These are phyloP conservation scores for Lanmaoa pseudosensibilis DNA, from an alignment of 768 basidiomycete genomes.

Conservation along the genomic window DNA sequence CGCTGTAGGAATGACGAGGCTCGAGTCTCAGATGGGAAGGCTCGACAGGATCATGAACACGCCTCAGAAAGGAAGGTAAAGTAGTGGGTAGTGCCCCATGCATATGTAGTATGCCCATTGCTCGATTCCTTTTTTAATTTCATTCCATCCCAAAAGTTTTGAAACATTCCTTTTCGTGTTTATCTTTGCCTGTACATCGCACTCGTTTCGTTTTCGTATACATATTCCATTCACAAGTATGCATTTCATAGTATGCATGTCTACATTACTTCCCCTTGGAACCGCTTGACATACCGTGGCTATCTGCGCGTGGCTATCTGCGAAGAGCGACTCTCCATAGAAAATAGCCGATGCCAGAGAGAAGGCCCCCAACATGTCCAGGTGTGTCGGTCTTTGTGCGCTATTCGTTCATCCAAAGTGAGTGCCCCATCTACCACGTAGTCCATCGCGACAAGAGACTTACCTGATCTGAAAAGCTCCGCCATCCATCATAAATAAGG, in stretches of 20 bases:
- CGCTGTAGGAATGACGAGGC: conserved; percentile 55
- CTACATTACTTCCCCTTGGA: conserved; percentile 12
- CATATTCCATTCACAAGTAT: conserved; percentile 11
- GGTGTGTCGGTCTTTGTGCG: conserved; percentile 54
- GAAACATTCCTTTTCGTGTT: background rate
- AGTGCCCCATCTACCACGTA: background rate
- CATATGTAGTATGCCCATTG: background rate
- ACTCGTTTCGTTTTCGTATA: conserved; percentile 17
- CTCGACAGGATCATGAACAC: conserved; percentile 79
- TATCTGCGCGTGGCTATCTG: conserved; percentile 29
- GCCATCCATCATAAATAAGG: conserved; percentile 36
- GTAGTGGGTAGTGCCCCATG: conserved; percentile 6
- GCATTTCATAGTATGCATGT: conserved; percentile 6
- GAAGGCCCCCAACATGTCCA: conserved; percentile 69
- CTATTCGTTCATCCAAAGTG: conserved; percentile 33
- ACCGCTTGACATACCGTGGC: background rate
- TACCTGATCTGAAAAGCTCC: conserved; percentile 37
- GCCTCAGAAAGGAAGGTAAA: conserved; percentile 44
- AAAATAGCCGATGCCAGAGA: conserved; percentile 60
- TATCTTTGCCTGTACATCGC: conserved; percentile 7
- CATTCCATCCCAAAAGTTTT: background rate
- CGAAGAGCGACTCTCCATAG: conserved; percentile 32
- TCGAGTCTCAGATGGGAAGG: conserved; percentile 79
- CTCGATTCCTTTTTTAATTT: background rate
- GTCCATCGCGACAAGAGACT: conserved; percentile 7